These are phyloP conservation scores for Chlorella variabilis DNA, from an alignment of 163 green algal genomes.

Conservation along the genomic window DNA sequence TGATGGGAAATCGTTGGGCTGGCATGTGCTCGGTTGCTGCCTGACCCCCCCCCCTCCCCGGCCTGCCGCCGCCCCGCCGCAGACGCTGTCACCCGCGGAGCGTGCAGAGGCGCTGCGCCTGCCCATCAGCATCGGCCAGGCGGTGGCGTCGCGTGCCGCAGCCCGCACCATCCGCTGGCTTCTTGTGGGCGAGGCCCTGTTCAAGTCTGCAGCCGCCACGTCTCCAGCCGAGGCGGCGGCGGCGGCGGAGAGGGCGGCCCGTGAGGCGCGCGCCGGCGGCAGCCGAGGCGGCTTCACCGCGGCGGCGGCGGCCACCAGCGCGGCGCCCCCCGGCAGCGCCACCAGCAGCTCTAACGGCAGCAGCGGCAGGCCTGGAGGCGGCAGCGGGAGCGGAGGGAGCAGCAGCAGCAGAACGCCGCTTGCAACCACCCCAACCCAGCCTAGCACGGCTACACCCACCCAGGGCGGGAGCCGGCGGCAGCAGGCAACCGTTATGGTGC, in stretches of 20 bases:
- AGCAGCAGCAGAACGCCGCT: neutral
- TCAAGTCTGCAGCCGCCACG: neutral
- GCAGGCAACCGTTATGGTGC: slow-evolving; percentile 3
- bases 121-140: slow-evolving; percentile 47
- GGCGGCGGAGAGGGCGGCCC: neutral
- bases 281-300: slow-evolving; percentile 1
- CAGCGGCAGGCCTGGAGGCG: neutral
- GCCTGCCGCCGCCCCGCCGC: neutral
- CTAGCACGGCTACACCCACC: neutral
- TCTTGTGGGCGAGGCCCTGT: slow-evolving; percentile 20
- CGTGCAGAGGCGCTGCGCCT: slow-evolving; percentile 54
- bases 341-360: neutral
- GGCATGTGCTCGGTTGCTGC: no score
- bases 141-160: slow-evolving; percentile 40
- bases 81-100: slow-evolving; percentile 45
- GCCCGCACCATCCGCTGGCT: slow-evolving; percentile 46
- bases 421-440: neutral
- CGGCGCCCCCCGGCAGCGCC: neutral
- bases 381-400: neutral
- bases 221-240: neutral
- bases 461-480: no score
- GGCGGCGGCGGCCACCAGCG: slow-evolving; percentile 12
- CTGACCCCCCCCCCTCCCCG: no score
- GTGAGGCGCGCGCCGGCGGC: neutral
- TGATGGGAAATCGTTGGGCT: no score